These are phyloP conservation scores for Saprolegnia parasitica DNA, from an alignment of 352 stramenopile genomes.

Conservation along the genomic window DNA sequence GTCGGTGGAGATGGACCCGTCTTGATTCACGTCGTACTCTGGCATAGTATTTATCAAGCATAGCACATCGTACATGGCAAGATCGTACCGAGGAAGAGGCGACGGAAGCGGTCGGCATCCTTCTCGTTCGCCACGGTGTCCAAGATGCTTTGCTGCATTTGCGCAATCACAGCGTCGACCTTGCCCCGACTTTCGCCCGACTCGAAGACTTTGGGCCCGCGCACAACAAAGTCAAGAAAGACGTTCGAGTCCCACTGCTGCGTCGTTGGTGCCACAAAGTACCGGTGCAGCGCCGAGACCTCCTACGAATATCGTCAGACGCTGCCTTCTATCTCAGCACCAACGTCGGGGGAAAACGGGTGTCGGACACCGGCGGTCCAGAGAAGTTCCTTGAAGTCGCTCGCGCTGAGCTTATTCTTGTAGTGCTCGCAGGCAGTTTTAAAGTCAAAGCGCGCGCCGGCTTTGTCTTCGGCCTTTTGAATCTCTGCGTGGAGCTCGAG, in stretches of 20 bases:
- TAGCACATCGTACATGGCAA: background rate
- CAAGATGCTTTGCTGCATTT: constrained; percentile 53
- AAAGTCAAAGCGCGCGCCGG: constrained; percentile 35
- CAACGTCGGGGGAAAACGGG: constrained; percentile 58
- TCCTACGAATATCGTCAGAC: constrained; percentile 30
- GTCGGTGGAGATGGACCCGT: constrained; percentile 48
- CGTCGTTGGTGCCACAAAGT: background rate
- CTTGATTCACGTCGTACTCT: constrained; percentile 49
- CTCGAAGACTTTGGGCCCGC: background rate
- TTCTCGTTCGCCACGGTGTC: constrained; percentile 53
- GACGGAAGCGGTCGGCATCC: constrained; percentile 45
- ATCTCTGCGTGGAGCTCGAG: constrained; percentile 3
- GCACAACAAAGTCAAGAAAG: background rate
- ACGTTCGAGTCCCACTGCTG: background rate
- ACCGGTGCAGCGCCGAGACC: constrained; percentile 32
- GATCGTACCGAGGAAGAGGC: constrained; percentile 39
- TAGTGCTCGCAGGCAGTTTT: constrained; percentile 32
- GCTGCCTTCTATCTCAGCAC: background rate
- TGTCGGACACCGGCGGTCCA: constrained; percentile 57
- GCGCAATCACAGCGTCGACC: constrained; percentile 52
- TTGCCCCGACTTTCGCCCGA: background rate
- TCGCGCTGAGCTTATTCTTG: constrained; percentile 40
- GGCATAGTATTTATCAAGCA: background rate
- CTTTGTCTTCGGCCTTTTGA: constrained; percentile 18
- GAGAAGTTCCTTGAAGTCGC: constrained; percentile 69